Evolutionary conservation across 805 yeast genomes (phyloP), one percentile per base, ranked within the genome.

Genomic region (Saccharomyces paradoxus): DNA sequence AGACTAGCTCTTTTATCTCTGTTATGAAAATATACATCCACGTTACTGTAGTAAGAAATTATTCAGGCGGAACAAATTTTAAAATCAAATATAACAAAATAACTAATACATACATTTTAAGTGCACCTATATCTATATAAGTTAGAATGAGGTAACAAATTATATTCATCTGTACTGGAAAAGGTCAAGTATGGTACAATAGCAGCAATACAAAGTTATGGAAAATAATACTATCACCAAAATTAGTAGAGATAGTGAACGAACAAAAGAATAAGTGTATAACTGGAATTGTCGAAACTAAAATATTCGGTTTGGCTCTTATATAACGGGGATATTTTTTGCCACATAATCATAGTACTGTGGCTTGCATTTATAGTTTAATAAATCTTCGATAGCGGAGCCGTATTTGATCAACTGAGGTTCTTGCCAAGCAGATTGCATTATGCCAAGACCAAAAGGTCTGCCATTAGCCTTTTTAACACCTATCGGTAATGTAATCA

Each of bases 341-440:
- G 65, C 65, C 37, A 63, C 48, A 53, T 64, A 64, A 6, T 65
- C 63, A 41, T 57, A 53, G 56, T 55, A 66, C 49, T 55, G 52
- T 14, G 69, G 70, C 32, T 57, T 56, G 37, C 56, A 51, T 55
- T 65, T 59, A 31, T 54, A 58, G 13, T 57, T 28, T 24, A 61
- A 47, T 30, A 64, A 53, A 53, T 66, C 69, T 50, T 66, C 70
- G 51, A 66, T 62, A 13, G 70, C 70, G 41, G 67, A 63, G 30
- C 66, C 70, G 46, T 62, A 66, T 27, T 56, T 64, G 46, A 66
- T 65, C n/a, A 66, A 53, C 41, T 62, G 27, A 9, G 68, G 66
- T 57, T 66, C 70, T 28, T 55, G 59, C 61, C 63, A 66, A 17
- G 67, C 68, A 8, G 66, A 59, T 55, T 66, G 67, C 66, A 66